Evolutionary conservation across 805 yeast genomes (phyloP).

Genomic region (Zygoascus biomembranicola): DNA sequence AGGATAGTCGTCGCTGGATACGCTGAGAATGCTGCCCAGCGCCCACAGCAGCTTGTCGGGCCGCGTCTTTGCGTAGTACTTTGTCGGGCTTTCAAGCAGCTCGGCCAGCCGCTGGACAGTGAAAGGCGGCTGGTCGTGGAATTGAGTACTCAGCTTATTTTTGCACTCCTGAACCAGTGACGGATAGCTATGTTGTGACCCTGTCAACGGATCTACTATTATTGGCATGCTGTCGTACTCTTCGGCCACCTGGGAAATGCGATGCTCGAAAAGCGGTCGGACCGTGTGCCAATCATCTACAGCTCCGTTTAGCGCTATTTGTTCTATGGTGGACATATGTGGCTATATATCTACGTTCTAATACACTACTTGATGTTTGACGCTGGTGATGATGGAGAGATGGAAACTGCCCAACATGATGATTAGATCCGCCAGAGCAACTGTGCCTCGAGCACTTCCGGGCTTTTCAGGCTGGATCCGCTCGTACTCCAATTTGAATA

Average conservation of each 20-base stretch:
- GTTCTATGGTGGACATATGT: not conserved
- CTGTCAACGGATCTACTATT: conserved; percentile 18
- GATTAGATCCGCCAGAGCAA: not conserved
- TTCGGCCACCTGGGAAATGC: not conserved
- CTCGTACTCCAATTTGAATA: not conserved
- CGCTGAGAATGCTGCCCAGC: conserved; percentile 19
- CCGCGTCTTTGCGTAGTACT: conserved; percentile 15
- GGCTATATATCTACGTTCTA: no score
- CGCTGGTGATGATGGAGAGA: not conserved
- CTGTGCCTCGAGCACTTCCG: no score
- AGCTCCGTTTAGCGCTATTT: not conserved
- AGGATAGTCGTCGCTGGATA: conserved; percentile 20
- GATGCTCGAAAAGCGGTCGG: not conserved
- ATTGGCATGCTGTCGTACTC: not conserved
- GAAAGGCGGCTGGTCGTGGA: conserved; percentile 29
- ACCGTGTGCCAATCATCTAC: not conserved
- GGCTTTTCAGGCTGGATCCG: not conserved
- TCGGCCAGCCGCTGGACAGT: conserved; percentile 33
- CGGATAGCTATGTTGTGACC: conserved; percentile 6
- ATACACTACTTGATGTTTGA: no score
- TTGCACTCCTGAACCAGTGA: conserved; percentile 8
- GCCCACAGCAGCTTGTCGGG: conserved; percentile 24
- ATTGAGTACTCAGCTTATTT: conserved; percentile 10
- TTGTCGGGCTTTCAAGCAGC: conserved; percentile 23
- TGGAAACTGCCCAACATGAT: not conserved